Conservation (phyloP, 352 stramenopile genomes). For the Globisporangium iwayamae region DNA sequence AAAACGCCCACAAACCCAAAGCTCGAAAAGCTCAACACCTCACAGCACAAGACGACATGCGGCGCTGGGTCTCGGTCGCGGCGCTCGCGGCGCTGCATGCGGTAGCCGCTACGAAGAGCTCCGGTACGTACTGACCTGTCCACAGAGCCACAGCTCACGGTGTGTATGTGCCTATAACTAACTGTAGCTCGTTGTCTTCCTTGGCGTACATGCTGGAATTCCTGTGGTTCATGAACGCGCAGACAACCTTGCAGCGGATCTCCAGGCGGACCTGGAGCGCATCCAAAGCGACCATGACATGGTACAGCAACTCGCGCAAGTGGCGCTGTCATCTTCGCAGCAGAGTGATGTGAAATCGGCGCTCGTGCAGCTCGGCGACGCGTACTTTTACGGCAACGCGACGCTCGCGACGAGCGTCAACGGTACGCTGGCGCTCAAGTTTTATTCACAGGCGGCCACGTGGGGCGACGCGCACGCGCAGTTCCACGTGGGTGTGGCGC, state of each 20-base stretch:
- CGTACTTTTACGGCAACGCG: constrained; percentile 78
- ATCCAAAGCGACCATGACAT: constrained; percentile 26
- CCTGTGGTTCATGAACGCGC: neutral
- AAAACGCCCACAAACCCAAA: constrained; percentile 1
- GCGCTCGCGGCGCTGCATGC: neutral
- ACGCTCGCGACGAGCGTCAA: constrained; percentile 60
- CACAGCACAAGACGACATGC: constrained; percentile 3
- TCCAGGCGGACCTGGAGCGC: constrained; percentile 20
- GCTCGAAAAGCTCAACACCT: neutral
- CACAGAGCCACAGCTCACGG: neutral
- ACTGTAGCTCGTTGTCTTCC: neutral
- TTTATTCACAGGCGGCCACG: constrained; percentile 59
- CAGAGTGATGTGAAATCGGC: constrained; percentile 33
- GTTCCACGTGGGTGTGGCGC: constrained; percentile 83
- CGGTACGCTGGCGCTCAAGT: constrained; percentile 59
- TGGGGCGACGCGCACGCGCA: constrained; percentile 64
- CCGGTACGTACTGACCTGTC: neutral
- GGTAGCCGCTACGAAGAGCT: neutral
- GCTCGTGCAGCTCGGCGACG: constrained; percentile 66
- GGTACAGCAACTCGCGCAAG: constrained; percentile 39
- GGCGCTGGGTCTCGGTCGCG: neutral
- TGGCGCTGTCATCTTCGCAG: constrained; percentile 33
- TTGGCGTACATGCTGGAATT: neutral
- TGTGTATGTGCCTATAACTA: neutral
- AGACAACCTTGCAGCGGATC: constrained; percentile 4